phyloP scores from a whole-genome alignment of 208 protist species.

The Acanthamoeba triangularis region DNA sequence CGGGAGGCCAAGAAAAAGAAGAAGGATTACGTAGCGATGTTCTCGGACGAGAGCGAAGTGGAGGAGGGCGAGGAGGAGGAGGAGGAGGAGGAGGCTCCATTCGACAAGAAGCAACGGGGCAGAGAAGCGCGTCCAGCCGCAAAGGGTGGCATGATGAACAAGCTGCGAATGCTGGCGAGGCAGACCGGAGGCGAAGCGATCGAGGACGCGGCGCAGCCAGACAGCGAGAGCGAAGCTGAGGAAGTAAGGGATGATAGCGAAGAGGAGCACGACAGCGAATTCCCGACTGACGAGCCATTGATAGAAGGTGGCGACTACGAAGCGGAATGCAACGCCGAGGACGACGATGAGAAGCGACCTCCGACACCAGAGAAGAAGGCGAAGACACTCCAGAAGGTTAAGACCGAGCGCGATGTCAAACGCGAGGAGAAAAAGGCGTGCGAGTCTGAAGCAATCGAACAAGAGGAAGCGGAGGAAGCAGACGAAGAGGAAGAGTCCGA shows the following conservation, averaged over 20 bases:
- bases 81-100: background rate
- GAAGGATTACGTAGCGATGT: background rate
- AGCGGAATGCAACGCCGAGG: background rate
- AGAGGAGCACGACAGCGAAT: background rate
- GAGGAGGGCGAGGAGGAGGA: too few species aligned
- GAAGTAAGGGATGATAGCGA: background rate
- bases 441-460: background rate
- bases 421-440: background rate
- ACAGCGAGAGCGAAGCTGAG: background rate
- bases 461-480: background rate
- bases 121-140: background rate
- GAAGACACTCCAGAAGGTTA: background rate
- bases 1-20: background rate
- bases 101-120: background rate
- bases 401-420: background rate
- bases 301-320: background rate
- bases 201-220: background rate
- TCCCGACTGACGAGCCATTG: background rate
- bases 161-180: background rate
- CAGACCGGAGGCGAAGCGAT: background rate
- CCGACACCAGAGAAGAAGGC: background rate
- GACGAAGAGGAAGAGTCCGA: background rate
- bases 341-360: background rate
- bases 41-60: background rate
- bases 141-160: conserved; percentile 31